Evolutionary conservation across 805 yeast species (phyloP).

Genomic region (Ogataea ganodermae): DNA sequence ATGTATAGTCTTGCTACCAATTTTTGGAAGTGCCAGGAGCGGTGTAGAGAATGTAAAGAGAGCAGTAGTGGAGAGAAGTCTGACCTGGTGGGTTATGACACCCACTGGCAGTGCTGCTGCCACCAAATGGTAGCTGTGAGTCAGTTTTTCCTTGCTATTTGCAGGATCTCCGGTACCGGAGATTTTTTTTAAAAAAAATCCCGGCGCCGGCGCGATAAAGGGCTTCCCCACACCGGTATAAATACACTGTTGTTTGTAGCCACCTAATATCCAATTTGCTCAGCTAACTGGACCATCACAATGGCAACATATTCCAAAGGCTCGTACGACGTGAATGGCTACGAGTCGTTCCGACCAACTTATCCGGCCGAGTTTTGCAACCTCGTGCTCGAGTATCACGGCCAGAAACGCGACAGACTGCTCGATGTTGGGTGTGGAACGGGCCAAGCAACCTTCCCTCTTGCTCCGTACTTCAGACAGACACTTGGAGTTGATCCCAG

Average conservation of each 20-base stretch:
- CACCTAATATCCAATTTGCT: too few species aligned
- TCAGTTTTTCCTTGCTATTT: too few species aligned
- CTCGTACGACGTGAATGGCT: slow-evolving; percentile 50
- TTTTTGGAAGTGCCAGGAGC: too few species aligned
- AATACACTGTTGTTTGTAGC: neutral
- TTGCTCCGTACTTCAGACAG: slow-evolving; percentile 45
- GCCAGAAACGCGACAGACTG: slow-evolving; percentile 34
- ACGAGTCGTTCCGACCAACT: slow-evolving; percentile 60
- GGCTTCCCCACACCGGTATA: neutral
- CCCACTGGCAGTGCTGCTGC: too few species aligned
- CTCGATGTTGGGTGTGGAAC: slow-evolving; percentile 82
- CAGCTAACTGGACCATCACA: neutral
- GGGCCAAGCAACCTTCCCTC: slow-evolving; percentile 66
- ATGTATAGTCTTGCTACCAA: too few species aligned
- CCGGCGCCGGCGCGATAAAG: neutral
- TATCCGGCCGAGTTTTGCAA: slow-evolving; percentile 55
- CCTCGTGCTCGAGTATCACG: slow-evolving; percentile 39
- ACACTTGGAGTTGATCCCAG: slow-evolving; percentile 69
- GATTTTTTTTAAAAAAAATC: neutral
- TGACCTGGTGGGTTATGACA: too few species aligned
- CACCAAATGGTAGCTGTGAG: too few species aligned
- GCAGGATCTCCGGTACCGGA: neutral
- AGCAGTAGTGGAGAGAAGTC: too few species aligned
- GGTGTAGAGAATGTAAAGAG: too few species aligned
- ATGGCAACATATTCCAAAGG: slow-evolving; percentile 63